These are phyloP conservation scores for Vigna hirtella DNA, from an alignment of 306 rosid species.

Conservation along the genomic window DNA sequence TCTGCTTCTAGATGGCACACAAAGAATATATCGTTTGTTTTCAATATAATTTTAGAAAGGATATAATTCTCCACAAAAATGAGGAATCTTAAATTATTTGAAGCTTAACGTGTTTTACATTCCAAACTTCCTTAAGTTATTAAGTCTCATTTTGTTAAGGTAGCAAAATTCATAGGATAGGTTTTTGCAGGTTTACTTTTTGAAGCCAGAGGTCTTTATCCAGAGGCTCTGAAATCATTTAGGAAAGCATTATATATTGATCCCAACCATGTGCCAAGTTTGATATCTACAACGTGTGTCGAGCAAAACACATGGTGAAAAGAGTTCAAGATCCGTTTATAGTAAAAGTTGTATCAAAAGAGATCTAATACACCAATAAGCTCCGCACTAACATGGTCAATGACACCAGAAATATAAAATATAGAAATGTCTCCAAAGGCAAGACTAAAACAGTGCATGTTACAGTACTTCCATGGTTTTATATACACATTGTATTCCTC, in stretches of 20 bases:
- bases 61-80: background rate
- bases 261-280: slow-evolving; percentile 77
- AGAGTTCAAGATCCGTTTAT: background rate
- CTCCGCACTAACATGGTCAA: too few species aligned
- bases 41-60: background rate
- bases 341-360: too few species aligned
- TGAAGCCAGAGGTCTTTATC: slow-evolving; percentile 75
- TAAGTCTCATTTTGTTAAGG: background rate
- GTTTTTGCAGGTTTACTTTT: slow-evolving; percentile 65
- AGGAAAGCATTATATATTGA: slow-evolving; percentile 78
- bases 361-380: too few species aligned
- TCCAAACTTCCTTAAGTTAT: background rate
- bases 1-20: too few species aligned
- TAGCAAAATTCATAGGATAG: background rate
- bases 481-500: too few species aligned
- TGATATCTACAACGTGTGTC: slow-evolving; percentile 75
- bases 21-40: background rate
- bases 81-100: background rate
- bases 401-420: too few species aligned
- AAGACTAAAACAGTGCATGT: too few species aligned
- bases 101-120: slow-evolving; percentile 8
- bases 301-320: background rate
- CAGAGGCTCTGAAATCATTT: slow-evolving; percentile 77
- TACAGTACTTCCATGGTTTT: too few species aligned
- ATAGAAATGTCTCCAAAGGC: too few species aligned